A percentile compares a stretch with the other conserved stretches of the same genome.
These are phyloP conservation scores for Nannochloropsis oceanica DNA, from an alignment of 108 stramenopile genomes.

Conservation along the genomic window DNA sequence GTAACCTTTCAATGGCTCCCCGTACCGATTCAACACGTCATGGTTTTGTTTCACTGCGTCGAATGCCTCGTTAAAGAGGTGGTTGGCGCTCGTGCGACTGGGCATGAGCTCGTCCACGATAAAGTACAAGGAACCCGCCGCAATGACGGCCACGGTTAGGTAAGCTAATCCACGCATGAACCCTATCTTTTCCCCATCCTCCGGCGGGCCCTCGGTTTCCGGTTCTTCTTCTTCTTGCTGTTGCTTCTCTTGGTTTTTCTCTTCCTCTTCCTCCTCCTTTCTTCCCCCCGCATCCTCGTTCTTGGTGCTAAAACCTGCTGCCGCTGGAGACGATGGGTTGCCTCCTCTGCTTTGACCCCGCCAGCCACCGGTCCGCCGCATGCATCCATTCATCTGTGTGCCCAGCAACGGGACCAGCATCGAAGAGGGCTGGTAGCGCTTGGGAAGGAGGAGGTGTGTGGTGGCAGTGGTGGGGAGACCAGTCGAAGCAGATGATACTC, in stretches of 20 bases:
- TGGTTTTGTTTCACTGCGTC: constrained; percentile 44
- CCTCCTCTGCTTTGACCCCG: neutral
- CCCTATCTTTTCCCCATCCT: neutral
- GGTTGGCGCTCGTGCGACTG: neutral
- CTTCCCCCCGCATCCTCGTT: neutral
- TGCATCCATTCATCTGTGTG: neutral
- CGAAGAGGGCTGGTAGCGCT: neutral
- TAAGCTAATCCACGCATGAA: neutral
- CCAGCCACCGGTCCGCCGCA: neutral
- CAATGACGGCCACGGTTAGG: neutral
- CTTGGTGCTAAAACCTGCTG: neutral
- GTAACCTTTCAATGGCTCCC: constrained; percentile 70
- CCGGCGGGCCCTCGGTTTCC: neutral
- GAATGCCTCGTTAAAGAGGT: constrained; percentile 45
- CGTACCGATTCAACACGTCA: constrained; percentile 60
- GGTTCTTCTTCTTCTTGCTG: neutral
- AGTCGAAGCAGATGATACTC: too few species aligned
- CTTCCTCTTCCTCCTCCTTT: neutral
- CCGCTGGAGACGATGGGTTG: neutral
- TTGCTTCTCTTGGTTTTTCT: neutral
- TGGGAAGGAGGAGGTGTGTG: too few species aligned
- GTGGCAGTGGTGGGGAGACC: too few species aligned
- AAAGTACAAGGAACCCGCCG: neutral
- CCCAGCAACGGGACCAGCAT: neutral
- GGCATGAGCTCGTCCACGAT: neutral